Evolutionary conservation across 371 early-diverging fungal genomes (phyloP).

Genomic region (Mucor mucedo): DNA sequence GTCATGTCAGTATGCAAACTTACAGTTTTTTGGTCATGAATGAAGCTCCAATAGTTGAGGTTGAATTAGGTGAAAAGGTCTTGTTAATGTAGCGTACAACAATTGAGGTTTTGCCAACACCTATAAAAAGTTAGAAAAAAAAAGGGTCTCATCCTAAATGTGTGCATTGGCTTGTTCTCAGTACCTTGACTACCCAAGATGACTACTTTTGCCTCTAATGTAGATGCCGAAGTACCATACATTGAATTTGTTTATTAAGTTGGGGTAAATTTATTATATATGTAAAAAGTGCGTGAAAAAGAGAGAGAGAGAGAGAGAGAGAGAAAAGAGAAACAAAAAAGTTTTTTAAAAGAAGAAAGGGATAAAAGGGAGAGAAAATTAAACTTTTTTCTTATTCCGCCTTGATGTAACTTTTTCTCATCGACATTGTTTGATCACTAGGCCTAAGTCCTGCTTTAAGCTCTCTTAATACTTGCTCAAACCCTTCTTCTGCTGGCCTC

Average conservation of each 20-base stretch:
- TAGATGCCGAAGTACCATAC: slow-evolving; percentile 46
- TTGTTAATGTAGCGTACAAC: slow-evolving; percentile 81
- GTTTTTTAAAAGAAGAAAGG: slow-evolving; percentile 4
- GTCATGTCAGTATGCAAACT: slow-evolving; percentile 17
- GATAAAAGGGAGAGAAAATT: slow-evolving; percentile 3
- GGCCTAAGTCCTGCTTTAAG: slow-evolving; percentile 40
- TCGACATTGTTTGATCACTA: slow-evolving; percentile 24
- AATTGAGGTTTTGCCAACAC: slow-evolving; percentile 83
- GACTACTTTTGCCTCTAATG: slow-evolving; percentile 79
- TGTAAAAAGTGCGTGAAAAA: not conserved
- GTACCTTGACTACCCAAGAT: slow-evolving; percentile 76
- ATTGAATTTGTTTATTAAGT: slow-evolving; percentile 12
- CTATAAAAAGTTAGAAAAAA: slow-evolving; percentile 33
- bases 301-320: not conserved
- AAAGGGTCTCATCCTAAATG: slow-evolving; percentile 5
- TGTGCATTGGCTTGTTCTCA: not conserved
- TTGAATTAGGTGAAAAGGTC: slow-evolving; percentile 78
- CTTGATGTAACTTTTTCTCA: not conserved
- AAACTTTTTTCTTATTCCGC: slow-evolving; percentile 24
- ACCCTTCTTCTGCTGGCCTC: slow-evolving; percentile 30
- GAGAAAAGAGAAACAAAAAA: not conserved
- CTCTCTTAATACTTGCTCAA: slow-evolving; percentile 44
- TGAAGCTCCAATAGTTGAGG: slow-evolving; percentile 85
- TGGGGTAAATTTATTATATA: slow-evolving; percentile 1
- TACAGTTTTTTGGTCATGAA: slow-evolving; percentile 81